Evolutionary conservation across 352 stramenopile genomes (phyloP).

Genomic region (Globisporangium emineosum): DNA sequence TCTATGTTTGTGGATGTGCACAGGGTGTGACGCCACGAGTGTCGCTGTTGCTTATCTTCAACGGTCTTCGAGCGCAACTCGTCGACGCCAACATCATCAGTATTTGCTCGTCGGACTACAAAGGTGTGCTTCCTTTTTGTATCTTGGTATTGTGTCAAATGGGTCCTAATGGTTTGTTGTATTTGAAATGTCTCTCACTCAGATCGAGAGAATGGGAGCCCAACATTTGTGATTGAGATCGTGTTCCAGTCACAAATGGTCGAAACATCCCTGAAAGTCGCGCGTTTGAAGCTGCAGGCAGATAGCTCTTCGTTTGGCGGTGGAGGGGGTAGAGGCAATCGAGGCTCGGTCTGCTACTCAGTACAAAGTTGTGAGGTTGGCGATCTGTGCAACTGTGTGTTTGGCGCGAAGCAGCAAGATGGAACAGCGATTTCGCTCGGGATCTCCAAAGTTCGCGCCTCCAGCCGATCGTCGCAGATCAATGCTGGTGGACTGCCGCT

Average conservation of each 20-base stretch:
- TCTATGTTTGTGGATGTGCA: background rate
- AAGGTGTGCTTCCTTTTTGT: constrained; percentile 33
- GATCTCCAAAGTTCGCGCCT: constrained; percentile 24
- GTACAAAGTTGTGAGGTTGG: constrained; percentile 59
- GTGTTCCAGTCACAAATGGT: constrained; percentile 44
- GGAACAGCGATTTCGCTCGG: constrained; percentile 23
- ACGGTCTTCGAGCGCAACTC: constrained; percentile 45
- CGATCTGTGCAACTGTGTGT: constrained; percentile 42
- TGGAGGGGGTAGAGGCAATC: constrained; percentile 13
- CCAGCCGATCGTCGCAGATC: background rate
- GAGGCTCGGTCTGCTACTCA: constrained; percentile 31
- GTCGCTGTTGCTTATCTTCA: constrained; percentile 52
- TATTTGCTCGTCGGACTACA: constrained; percentile 60
- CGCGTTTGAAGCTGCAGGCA: constrained; percentile 55
- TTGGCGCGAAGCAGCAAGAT: constrained; percentile 31
- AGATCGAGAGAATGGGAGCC: constrained; percentile 55
- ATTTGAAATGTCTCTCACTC: background rate
- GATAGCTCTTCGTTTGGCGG: constrained; percentile 26
- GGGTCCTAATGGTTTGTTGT: background rate
- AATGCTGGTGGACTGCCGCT: background rate
- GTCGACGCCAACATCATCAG: constrained; percentile 47
- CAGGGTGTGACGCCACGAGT: constrained; percentile 57
- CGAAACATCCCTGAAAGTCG: constrained; percentile 48
- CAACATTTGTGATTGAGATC: constrained; percentile 56
- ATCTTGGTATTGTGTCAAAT: background rate